Conservation (phyloP, 768 basidiomycete genomes). For the Kwoniella europaea region DNA sequence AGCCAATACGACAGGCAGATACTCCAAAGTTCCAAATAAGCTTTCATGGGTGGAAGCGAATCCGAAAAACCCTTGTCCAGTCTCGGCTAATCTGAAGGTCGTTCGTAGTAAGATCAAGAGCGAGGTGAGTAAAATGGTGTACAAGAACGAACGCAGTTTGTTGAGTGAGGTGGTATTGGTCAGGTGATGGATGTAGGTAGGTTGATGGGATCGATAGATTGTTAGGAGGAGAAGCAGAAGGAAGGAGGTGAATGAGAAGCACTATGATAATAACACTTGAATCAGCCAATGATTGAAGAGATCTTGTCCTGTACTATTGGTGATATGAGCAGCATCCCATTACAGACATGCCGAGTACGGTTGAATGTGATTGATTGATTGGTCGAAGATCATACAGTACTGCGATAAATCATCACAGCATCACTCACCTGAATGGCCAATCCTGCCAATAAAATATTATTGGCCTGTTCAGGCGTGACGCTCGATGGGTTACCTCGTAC, state of each 20-base stretch:
- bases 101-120: slow-evolving; percentile 55
- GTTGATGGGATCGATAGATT: slow-evolving; percentile 33
- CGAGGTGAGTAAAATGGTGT: slow-evolving; percentile 47
- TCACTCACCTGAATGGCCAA: slow-evolving; percentile 54
- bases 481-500: slow-evolving; percentile 30
- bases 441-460: slow-evolving; percentile 58
- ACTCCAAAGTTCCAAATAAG: slow-evolving; percentile 51
- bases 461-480: slow-evolving; percentile 51
- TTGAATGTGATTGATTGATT: neutral
- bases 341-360: too few relatives aligned
- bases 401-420: neutral
- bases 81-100: slow-evolving; percentile 58
- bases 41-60: slow-evolving; percentile 45
- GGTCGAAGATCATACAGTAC: too few relatives aligned
- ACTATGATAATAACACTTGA: slow-evolving; percentile 24
- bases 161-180: neutral
- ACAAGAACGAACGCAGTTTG: slow-evolving; percentile 36
- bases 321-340: too few relatives aligned
- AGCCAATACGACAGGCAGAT: slow-evolving; percentile 48
- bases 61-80: slow-evolving; percentile 55
- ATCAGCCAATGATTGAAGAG: neutral
- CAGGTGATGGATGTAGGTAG: neutral
- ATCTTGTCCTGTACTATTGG: neutral
- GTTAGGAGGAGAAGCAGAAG: slow-evolving; percentile 45
- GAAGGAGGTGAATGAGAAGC: slow-evolving; percentile 54